Conservation (phyloP, 2,329 filamentous ascomycete genomes). For the Colletotrichum caudatum region DNA sequence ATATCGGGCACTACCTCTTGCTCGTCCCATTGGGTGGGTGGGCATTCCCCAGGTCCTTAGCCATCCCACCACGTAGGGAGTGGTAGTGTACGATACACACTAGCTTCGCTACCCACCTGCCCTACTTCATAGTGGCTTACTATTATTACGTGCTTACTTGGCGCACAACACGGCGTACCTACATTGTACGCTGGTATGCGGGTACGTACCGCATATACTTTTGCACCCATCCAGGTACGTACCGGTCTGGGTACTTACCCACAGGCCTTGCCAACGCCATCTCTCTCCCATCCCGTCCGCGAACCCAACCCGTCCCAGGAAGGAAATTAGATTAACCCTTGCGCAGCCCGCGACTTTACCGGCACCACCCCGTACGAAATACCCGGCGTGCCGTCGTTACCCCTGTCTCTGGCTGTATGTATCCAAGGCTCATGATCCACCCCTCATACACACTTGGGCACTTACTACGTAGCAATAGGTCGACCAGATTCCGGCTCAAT, state of each 20-base stretch:
- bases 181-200: too few species aligned
- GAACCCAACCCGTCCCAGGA: slow-evolving; percentile 1
- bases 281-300: slow-evolving; percentile 8
- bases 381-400: slow-evolving; percentile 27
- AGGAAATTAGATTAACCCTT: slow-evolving; percentile 38
- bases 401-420: slow-evolving; percentile 22
- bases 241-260: neutral
- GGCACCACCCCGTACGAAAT: slow-evolving; percentile 19
- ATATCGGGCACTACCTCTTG: slow-evolving; percentile 24
- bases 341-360: slow-evolving; percentile 22
- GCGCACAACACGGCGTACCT: too few species aligned
- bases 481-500: slow-evolving; percentile 10
- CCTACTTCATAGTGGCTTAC: too few species aligned
- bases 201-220: too few species aligned
- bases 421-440: slow-evolving; percentile 22
- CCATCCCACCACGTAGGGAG: neutral
- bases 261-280: slow-evolving; percentile 26
- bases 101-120: too few species aligned
- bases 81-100: too few species aligned
- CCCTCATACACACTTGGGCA: neutral
- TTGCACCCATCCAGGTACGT: too few species aligned
- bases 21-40: slow-evolving; percentile 19
- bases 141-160: too few species aligned
- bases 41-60: neutral
- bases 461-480: neutral